Base-by-base conservation (phyloP, 331 rosid species). In the Quercus phellos region DNA sequence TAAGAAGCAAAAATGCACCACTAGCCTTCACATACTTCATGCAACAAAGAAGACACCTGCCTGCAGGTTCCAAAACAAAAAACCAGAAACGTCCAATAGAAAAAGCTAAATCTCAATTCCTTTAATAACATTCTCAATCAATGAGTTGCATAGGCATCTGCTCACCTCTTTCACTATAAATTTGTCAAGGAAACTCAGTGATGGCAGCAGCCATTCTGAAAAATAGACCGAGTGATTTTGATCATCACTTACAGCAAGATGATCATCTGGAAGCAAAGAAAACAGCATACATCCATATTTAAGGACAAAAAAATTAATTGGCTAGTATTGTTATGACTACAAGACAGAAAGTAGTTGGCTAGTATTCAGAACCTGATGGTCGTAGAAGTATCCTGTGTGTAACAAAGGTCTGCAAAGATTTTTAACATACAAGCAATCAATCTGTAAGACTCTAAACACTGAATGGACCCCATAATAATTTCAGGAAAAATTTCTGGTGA, bases 141-240 rank as follows among this genome's bases (percentile, higher is more conserved):
- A 66, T 18, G 76, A 19, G 30, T 22, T 34, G 19, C 79, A 27
- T 21, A 38, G 18, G 42, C 32, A 18, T 29, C 72, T 55, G 51
- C 97, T 88, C 74, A 94, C 98, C 82, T 92, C 88, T 75, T 81
- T 88, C 85, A 92, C 90, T 22, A 83, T 76, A 77, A 92, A 87
- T 66, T 82, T 90, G 72, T 90, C 98, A 9, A 32, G 54, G 29
- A 72, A 55, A 73, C 81, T 70, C 80, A 88, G 73, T 76, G 86
- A 86, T 50, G 98, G 98, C 73, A 84, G 86, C 78, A 94, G 78
- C 98, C 98, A 94, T 79, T 92, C 96, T 58, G 90, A 85, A 63
- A 84, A 50, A 80, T 77, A 90, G 70, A 80, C 43, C 1, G 90
- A 74, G 55, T 82, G 77, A 80, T 80, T 81, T 70, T 86, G 87